phyloP scores from a whole-genome alignment of 2,329 filamentous ascomycete species.

The Hypoxylon sp. region DNA sequence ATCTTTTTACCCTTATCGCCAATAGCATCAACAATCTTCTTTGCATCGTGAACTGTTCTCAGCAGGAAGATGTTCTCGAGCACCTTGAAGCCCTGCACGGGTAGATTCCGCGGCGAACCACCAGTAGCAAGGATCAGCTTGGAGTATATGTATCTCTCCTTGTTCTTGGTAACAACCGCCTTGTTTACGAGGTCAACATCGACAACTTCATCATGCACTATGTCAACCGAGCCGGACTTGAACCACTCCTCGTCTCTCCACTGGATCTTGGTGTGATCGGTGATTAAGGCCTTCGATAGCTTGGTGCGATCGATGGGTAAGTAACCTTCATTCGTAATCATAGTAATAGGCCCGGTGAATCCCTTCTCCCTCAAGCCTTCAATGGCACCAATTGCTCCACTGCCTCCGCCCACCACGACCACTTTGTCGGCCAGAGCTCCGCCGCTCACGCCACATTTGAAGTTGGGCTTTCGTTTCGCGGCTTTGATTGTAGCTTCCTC shows the following conservation, averaged over 20 bases:
- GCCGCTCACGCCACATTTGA: conserved; percentile 74
- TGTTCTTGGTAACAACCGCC: conserved; percentile 80
- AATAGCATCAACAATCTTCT: conserved; percentile 83
- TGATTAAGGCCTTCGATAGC: conserved; percentile 91
- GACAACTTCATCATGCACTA: conserved; percentile 75
- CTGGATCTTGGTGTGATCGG: conserved; percentile 83
- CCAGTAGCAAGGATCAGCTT: conserved; percentile 94
- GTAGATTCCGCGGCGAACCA: conserved; percentile 81
- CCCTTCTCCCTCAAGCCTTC: conserved; percentile 87
- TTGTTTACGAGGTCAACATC: conserved; percentile 82
- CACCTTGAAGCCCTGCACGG: conserved; percentile 87
- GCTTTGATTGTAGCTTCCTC: conserved; percentile 84
- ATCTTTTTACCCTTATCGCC: conserved; percentile 91
- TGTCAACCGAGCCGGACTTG: conserved; percentile 70
- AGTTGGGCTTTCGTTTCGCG: conserved; percentile 79
- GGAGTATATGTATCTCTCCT: conserved; percentile 80
- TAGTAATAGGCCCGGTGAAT: conserved; percentile 83
- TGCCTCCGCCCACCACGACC: conserved; percentile 90
- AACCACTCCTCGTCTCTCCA: conserved; percentile 86
- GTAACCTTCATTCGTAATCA: conserved; percentile 88
- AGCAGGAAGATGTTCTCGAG: conserved; percentile 90
- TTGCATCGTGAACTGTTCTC: conserved; percentile 81
- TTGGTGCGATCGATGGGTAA: conserved; percentile 94
- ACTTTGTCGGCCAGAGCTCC: conserved; percentile 73
- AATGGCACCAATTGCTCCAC: conserved; percentile 83